A percentile compares a stretch with the other conserved stretches of the same genome.
Evolutionary conservation across 1,284 basidiomycete genomes (phyloP).

Genomic region (Rhodotorula glutinis): DNA sequence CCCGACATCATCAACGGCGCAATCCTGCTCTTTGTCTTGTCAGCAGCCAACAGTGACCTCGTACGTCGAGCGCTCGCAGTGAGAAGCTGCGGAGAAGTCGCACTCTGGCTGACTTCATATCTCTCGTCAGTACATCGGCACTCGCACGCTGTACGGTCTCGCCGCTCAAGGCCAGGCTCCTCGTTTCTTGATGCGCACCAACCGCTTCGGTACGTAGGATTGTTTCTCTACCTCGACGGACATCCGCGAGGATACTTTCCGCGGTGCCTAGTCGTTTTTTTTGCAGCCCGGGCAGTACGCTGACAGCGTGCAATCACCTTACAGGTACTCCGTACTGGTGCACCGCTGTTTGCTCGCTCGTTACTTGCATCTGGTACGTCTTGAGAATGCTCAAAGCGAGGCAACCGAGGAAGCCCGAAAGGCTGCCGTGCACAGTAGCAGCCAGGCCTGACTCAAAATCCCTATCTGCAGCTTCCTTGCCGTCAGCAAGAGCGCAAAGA

Average conservation of each 20-base stretch:
- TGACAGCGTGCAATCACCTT: no score
- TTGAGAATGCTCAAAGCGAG: no score
- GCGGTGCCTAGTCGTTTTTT: no score
- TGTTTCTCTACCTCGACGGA: no score
- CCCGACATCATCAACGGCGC: constrained; percentile 66
- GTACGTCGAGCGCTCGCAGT: no score
- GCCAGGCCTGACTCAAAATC: no score
- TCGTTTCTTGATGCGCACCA: constrained; percentile 54
- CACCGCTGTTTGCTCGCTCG: constrained; percentile 46
- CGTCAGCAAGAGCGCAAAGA: constrained; percentile 50
- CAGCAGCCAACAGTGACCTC: constrained; percentile 74
- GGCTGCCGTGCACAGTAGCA: no score
- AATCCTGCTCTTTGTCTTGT: constrained; percentile 72
- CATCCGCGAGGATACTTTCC: no score
- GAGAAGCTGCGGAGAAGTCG: no score
- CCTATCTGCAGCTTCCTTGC: constrained; percentile 61
- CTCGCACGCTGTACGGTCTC: constrained; percentile 77
- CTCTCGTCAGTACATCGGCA: constrained; percentile 60
- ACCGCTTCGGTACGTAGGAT: constrained; percentile 41
- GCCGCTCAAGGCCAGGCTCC: constrained; percentile 67
- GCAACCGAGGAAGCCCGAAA: no score
- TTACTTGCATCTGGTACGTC: constrained; percentile 49
- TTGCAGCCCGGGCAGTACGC: no score
- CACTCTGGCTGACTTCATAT: no score
- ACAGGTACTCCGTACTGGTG: constrained; percentile 53